Conservation (phyloP, 2,329 filamentous ascomycete species). For the Colletotrichum eremochloae region DNA sequence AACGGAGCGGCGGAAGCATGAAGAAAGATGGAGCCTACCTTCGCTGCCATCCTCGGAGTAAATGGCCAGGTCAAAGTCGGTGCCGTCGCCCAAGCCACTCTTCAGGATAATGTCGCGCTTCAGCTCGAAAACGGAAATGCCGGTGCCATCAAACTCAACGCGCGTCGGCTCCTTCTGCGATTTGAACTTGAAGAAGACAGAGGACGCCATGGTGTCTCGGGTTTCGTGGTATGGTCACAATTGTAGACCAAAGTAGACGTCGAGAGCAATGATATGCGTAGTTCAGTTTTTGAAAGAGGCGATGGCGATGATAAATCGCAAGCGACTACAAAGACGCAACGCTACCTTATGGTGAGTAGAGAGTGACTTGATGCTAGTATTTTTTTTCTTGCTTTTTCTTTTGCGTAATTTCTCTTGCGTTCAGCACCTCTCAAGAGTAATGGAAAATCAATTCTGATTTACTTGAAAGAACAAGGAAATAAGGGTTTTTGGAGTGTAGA, state of each 20-base stretch:
- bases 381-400: slow-evolving; percentile 43
- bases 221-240: slow-evolving; percentile 16
- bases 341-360: slow-evolving; percentile 38
- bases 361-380: slow-evolving; percentile 44
- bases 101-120: slow-evolving; percentile 98
- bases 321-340: slow-evolving; percentile 34
- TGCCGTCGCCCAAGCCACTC: slow-evolving; percentile 93
- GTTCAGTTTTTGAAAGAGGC: slow-evolving; percentile 17
- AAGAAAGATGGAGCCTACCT: slow-evolving; percentile 69
- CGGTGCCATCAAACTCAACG: slow-evolving; percentile 96
- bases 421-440: slow-evolving; percentile 51
- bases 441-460: slow-evolving; percentile 69
- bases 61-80: slow-evolving; percentile 95
- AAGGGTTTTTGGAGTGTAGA: slow-evolving; percentile 40
- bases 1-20: neutral
- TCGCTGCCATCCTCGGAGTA: slow-evolving; percentile 93
- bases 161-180: slow-evolving; percentile 95
- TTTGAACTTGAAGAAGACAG: slow-evolving; percentile 99
- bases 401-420: slow-evolving; percentile 45
- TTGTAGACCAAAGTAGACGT: slow-evolving; percentile 28
- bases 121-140: slow-evolving; percentile 97
- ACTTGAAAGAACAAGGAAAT: slow-evolving; percentile 50
- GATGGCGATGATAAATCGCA: slow-evolving; percentile 21
- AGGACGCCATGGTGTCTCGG: slow-evolving; percentile 82
- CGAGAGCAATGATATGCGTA: slow-evolving; percentile 8